Conservation (phyloP, 2,329 filamentous ascomycete genomes). For the Colletotrichum sp. region DNA sequence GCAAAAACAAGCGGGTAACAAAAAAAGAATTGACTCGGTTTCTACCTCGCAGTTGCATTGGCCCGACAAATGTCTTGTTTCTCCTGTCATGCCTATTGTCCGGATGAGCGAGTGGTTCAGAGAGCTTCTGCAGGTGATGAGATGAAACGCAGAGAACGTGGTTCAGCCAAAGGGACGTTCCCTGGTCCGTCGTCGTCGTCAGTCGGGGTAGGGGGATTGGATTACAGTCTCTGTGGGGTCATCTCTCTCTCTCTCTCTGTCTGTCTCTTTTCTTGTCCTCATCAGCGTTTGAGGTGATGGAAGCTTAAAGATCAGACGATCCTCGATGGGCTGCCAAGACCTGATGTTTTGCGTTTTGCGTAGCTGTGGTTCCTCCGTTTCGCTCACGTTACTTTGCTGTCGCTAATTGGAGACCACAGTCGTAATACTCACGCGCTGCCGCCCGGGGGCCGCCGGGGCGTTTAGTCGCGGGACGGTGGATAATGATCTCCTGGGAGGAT, state of each 20-base stretch:
- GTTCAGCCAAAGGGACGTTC: background rate
- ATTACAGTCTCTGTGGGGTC: background rate
- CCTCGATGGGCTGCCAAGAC: constrained; percentile 1
- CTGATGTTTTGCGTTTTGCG: constrained; percentile 1
- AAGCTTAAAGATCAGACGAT: constrained; percentile 21
- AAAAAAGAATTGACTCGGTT: constrained; percentile 2
- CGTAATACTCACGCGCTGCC: background rate
- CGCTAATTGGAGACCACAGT: background rate
- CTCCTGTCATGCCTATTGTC: constrained; percentile 7
- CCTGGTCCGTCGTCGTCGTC: background rate
- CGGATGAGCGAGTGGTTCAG: constrained; percentile 17
- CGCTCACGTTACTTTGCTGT: background rate
- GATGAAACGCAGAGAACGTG: constrained; percentile 15
- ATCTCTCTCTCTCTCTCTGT: background rate
- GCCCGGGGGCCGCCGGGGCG: background rate
- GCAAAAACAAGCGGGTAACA: background rate
- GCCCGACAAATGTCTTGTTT: constrained; percentile 13
- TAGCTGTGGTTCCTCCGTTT: background rate
- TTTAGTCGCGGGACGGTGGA: background rate
- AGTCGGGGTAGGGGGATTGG: background rate
- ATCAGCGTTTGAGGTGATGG: constrained; percentile 22
- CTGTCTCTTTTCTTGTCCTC: background rate
- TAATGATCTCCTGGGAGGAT: background rate
- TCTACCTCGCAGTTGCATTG: constrained; percentile 5
- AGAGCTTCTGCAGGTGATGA: constrained; percentile 10